Conservation (phyloP, 2,329 filamentous ascomycete species). For the Fusarium sp. region DNA sequence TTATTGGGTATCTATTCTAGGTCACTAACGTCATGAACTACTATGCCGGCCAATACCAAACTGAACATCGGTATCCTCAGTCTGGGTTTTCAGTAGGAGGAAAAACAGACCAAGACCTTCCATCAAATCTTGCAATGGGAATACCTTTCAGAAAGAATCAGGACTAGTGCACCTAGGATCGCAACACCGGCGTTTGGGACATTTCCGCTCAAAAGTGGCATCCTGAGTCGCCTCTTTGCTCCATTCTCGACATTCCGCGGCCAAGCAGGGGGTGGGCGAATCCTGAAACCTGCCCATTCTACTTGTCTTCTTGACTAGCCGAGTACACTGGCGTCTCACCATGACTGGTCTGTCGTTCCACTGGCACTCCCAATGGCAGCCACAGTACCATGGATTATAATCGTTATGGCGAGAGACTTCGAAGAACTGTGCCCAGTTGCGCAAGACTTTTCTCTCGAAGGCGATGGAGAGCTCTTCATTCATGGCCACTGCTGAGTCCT, state of each 20-base stretch:
- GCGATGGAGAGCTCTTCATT: background rate
- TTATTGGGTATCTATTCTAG: background rate
- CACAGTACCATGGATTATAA: fast-evolving
- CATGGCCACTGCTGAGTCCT: background rate
- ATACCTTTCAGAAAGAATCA: background rate
- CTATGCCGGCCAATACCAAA: background rate
- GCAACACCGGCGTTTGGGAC: no score
- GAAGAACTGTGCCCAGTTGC: background rate
- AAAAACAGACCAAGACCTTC: background rate
- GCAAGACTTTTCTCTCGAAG: background rate
- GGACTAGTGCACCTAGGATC: background rate
- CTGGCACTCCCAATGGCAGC: background rate
- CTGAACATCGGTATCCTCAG: background rate
- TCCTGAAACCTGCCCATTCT: no score
- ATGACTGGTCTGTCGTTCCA: background rate
- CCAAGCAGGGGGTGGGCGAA: background rate
- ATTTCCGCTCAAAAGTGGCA: background rate
- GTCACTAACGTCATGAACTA: background rate
- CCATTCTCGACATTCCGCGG: background rate
- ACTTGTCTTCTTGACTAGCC: background rate
- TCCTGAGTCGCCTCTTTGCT: background rate
- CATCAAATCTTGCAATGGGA: background rate
- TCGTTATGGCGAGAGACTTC: background rate
- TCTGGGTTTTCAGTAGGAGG: background rate
- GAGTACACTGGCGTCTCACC: constrained; percentile 1